Base-by-base conservation (phyloP, 2,329 filamentous ascomycete species). In the Blumeriella jaapii region DNA sequence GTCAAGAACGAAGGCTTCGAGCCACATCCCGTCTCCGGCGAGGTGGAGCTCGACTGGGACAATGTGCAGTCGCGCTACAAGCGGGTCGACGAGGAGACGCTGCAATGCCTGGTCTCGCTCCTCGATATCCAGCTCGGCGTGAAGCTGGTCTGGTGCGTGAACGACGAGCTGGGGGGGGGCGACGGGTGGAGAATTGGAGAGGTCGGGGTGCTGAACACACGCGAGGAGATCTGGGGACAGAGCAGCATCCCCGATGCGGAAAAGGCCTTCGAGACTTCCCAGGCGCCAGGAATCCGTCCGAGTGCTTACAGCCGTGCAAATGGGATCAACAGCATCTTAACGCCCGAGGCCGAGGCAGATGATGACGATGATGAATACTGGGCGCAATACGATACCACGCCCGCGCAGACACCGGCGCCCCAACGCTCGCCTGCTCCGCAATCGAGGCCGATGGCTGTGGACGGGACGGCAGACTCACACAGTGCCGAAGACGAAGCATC, bases 321-420 rank as follows among this genome's bases (percentile, higher is more conserved):
- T 37, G 44, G 42, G 17, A 44, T 31, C 10, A 44, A 45, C 15
- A 36, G 36, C 16, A 33, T 50, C 9, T 34, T 43, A 11, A 45
- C 37, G 6, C 43, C 42, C 3, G 45, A 42, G 27, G 32, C 34
- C 18, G 44, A 42, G 15, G 38, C 36, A 7, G 74, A 75, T 0
- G 78, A 81, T 14, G 78, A 82, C 19, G 78, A 85, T 42, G 80
- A 83, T 45, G 78, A 77, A 48, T 89, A 89, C 57, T 89, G 82
- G 82, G 78, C 74, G 19, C 71, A 74, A 41, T 87, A 89, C 55
- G 81, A 84, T 54, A 70, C 71, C 16, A 83, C 78, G 3, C 78
- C 81, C 1, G 67, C 69, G 2, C 65, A 68, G 28, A 82, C 77
- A 7, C 77, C 78, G 1, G 74, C 68, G 5, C 59, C 63, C 14